phyloP scores from a whole-genome alignment of 176 grass and related monocot genomes.

The Chloris gayana region DNA sequence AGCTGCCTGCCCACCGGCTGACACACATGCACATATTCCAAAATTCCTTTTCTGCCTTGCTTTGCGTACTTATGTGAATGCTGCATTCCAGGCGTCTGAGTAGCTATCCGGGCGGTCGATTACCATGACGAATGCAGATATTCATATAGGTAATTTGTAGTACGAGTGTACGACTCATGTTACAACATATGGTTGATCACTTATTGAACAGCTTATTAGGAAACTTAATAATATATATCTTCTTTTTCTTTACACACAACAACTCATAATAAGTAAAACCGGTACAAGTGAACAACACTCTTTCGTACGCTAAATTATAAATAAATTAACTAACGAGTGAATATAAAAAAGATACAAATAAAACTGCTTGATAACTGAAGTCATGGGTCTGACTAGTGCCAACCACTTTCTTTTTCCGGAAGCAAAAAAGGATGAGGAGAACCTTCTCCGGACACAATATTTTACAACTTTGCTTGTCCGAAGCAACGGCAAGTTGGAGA shows the following conservation, averaged over 20 bases:
- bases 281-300: not conserved
- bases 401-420: conserved; percentile 25
- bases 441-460: not conserved
- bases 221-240: too few species aligned
- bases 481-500: conserved; percentile 32
- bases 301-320: not conserved
- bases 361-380: not conserved
- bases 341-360: not conserved
- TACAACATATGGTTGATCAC: too few species aligned
- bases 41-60: not conserved
- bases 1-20: conserved; percentile 19
- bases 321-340: not conserved
- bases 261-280: too few species aligned
- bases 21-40: conserved; percentile 32
- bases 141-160: too few species aligned
- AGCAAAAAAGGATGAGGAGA: conserved; percentile 2
- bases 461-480: conserved; percentile 20
- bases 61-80: too few species aligned
- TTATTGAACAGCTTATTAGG: too few species aligned
- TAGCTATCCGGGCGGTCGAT: not conserved
- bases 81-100: too few species aligned
- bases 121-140: not conserved
- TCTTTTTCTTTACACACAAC: too few species aligned
- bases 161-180: too few species aligned
- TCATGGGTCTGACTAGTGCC: conserved; percentile 35